Evolutionary conservation across 371 early-diverging fungal species (phyloP).

Genomic region (Mucor saturninus): DNA sequence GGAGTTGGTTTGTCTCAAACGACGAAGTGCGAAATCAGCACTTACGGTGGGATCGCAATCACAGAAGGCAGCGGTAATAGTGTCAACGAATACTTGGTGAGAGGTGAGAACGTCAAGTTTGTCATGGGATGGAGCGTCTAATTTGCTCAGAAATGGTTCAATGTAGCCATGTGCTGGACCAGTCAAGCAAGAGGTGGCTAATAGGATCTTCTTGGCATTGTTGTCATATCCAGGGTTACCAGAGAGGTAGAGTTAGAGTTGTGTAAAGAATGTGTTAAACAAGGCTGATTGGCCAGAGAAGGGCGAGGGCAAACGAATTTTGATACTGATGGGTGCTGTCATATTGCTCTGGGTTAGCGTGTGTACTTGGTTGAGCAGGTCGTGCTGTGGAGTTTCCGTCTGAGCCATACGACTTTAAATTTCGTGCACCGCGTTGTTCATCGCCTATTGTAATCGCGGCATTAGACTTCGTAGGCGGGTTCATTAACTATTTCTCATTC

Average conservation of each 20-base stretch:
- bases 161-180: not conserved
- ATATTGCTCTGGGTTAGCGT: not conserved
- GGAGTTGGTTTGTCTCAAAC: not conserved
- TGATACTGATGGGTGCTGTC: not conserved
- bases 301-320: not conserved
- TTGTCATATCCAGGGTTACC: not conserved
- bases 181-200: not conserved
- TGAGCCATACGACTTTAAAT: not conserved
- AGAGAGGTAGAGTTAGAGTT: conserved; percentile 1
- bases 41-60: conserved; percentile 4
- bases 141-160: not conserved
- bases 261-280: not conserved
- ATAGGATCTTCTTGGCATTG: not conserved
- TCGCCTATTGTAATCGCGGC: too few species aligned
- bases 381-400: not conserved
- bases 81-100: not conserved
- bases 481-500: too few species aligned
- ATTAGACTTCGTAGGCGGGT: too few species aligned
- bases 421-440: not conserved
- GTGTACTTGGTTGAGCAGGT: not conserved
- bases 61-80: not conserved
- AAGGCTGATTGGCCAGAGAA: not conserved
- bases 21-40: not conserved
- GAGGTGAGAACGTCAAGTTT: not conserved
- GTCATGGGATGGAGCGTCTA: not conserved